Percentiles rank a stretch among this genome's conserved stretches.
Conservation (phyloP, 2,329 filamentous ascomycete species). For the Claviceps humidiphila region DNA sequence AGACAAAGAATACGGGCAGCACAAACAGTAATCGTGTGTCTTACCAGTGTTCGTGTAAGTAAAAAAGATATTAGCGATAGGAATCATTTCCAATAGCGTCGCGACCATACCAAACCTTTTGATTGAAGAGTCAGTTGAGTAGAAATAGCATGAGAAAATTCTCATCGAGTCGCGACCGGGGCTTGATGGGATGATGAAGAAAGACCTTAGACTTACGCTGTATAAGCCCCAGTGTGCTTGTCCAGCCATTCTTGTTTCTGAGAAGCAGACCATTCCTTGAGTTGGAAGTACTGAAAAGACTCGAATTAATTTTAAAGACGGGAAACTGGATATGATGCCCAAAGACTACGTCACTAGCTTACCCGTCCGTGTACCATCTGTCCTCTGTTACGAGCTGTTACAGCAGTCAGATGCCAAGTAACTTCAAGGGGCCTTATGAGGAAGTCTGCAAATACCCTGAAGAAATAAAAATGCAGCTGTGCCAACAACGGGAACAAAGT, state of each 20-base stretch:
- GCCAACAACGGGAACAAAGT: conserved; percentile 83
- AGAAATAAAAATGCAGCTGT: conserved; percentile 68
- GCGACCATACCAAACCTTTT: conserved; percentile 60
- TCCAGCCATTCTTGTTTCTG: conserved; percentile 58
- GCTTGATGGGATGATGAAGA: not conserved
- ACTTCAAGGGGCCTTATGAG: not conserved
- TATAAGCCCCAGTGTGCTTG: conserved; percentile 62
- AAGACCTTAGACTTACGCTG: conserved; percentile 57
- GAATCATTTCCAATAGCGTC: conserved; percentile 73
- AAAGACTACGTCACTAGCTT: conserved; percentile 29
- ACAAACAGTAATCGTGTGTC: conserved; percentile 3
- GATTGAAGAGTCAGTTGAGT: conserved; percentile 5
- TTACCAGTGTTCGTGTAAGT: conserved; percentile 73
- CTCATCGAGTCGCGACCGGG: not conserved
- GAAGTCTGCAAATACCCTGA: conserved; percentile 40
- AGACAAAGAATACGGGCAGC: not conserved
- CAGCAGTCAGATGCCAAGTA: not conserved
- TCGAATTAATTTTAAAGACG: conserved; percentile 7
- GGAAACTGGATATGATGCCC: not conserved
- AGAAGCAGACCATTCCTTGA: conserved; percentile 65
- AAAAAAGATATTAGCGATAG: conserved; percentile 70
- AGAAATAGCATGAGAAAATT: not conserved
- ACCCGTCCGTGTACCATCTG: conserved; percentile 40
- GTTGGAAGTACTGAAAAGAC: conserved; percentile 63
- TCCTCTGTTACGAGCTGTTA: conserved; percentile 33